Percentiles rank a stretch among this genome's conserved stretches.
Evolutionary conservation across 2,329 filamentous ascomycete species (phyloP).

Genomic region (Exophiala mesophila): DNA sequence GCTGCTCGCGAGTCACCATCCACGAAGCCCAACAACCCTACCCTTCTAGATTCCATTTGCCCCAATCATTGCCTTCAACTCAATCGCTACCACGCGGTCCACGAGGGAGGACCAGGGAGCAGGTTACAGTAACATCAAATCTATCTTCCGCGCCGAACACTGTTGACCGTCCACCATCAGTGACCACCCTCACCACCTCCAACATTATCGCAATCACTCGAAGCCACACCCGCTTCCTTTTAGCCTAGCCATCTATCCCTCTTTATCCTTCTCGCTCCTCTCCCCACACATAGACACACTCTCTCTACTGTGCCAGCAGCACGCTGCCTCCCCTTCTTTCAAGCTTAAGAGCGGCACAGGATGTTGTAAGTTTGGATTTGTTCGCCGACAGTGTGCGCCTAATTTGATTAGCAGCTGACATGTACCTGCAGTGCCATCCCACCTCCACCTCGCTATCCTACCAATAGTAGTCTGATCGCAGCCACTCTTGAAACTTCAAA

Average conservation of each 20-base stretch:
- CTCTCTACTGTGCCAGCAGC: background rate
- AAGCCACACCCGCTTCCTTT: background rate
- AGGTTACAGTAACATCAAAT: background rate
- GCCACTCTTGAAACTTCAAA: conserved; percentile 94
- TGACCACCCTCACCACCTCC: no score
- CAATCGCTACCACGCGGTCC: background rate
- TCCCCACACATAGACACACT: no score
- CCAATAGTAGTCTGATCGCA: conserved; percentile 61
- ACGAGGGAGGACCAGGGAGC: no score
- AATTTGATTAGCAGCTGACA: conserved; percentile 13
- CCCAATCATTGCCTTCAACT: background rate
- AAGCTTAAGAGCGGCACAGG: background rate
- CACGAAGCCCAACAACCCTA: no score
- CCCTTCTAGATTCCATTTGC: no score
- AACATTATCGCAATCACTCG: no score
- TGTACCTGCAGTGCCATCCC: conserved; percentile 63
- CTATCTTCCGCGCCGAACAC: background rate
- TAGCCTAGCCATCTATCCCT: background rate
- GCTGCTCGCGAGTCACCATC: no score
- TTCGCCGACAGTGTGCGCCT: no score
- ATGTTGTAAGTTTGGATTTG: background rate
- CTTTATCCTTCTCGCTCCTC: background rate
- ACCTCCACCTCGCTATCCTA: conserved; percentile 74
- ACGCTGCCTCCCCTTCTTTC: background rate
- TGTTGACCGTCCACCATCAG: background rate